Conservation (phyloP, 2,329 filamentous ascomycete species). For the Hypoxylon sp. region DNA sequence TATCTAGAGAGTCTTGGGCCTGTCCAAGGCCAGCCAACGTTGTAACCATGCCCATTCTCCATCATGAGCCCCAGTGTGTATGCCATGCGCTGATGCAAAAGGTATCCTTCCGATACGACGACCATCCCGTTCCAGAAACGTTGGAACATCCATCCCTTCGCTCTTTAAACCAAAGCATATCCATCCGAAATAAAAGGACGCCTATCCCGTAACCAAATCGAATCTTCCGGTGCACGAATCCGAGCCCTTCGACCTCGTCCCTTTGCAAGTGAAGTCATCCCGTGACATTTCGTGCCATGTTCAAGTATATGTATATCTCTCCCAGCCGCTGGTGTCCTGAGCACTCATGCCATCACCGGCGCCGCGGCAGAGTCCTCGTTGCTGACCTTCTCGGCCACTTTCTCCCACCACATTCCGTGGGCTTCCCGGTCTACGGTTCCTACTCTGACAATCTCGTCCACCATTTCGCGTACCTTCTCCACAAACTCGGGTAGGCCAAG, state of each 20-base stretch:
- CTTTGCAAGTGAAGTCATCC: slow-evolving; percentile 31
- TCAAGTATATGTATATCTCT: slow-evolving; percentile 11
- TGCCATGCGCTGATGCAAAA: slow-evolving; percentile 33
- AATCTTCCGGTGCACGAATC: slow-evolving; percentile 33
- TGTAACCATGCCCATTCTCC: slow-evolving; percentile 18
- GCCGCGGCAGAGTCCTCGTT: slow-evolving; percentile 46
- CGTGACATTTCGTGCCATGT: slow-evolving; percentile 4
- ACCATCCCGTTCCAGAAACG: slow-evolving; percentile 28
- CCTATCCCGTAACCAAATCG: slow-evolving; percentile 28
- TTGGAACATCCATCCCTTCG: slow-evolving; percentile 25
- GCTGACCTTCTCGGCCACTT: slow-evolving; percentile 65
- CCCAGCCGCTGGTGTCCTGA: slow-evolving; percentile 1
- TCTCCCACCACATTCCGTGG: slow-evolving; percentile 76
- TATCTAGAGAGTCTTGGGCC: slow-evolving; percentile 6
- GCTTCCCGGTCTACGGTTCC: slow-evolving; percentile 72
- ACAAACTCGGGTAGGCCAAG: slow-evolving; percentile 79
- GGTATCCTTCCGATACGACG: slow-evolving; percentile 29
- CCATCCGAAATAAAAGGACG: slow-evolving; percentile 34
- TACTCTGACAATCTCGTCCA: slow-evolving; percentile 71
- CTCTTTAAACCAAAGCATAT: slow-evolving; percentile 28
- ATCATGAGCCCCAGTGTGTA: slow-evolving; percentile 17
- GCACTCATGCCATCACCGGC: slow-evolving; percentile 20
- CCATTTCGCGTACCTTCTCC: slow-evolving; percentile 71
- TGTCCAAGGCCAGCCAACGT: background rate
- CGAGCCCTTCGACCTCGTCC: slow-evolving; percentile 26